These are phyloP conservation scores for Phytopythium mirpurense DNA, from an alignment of 352 stramenopile genomes.

Conservation along the genomic window DNA sequence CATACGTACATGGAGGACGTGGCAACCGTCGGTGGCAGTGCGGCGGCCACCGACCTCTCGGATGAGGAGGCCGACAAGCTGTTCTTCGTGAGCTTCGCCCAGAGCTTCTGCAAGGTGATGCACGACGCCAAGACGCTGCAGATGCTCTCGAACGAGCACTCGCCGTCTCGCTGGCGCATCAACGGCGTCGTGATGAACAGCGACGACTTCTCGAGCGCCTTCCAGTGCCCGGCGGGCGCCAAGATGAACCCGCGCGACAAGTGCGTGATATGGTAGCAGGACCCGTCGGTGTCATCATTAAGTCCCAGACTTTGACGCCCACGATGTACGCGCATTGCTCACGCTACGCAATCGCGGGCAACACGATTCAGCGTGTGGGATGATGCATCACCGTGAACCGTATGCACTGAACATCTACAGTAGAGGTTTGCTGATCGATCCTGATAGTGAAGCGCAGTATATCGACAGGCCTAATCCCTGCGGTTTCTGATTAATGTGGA, in stretches of 20 bases:
- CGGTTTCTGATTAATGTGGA: no score
- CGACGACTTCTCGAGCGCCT: conserved; percentile 38
- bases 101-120: conserved; percentile 58
- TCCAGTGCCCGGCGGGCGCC: conserved; percentile 30
- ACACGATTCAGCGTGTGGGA: no score
- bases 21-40: conserved; percentile 25
- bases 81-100: conserved; percentile 62
- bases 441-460: no score
- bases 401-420: no score
- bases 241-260: conserved; percentile 52
- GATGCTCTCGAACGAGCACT: conserved; percentile 16
- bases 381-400: no score
- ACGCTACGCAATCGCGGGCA: no score
- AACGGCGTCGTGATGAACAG: conserved; percentile 70
- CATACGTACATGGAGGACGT: conserved; percentile 19
- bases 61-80: conserved; percentile 35
- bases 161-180: conserved; percentile 35
- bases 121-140: conserved; percentile 16
- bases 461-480: no score
- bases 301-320: no score
- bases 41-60: background rate
- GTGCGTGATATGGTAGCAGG: conserved; percentile 44
- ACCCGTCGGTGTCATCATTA: no score
- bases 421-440: no score
- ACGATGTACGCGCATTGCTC: no score